Evolutionary conservation across 1,139 yeast species (phyloP).

Genomic region (Scheffersomyces insectosa): DNA sequence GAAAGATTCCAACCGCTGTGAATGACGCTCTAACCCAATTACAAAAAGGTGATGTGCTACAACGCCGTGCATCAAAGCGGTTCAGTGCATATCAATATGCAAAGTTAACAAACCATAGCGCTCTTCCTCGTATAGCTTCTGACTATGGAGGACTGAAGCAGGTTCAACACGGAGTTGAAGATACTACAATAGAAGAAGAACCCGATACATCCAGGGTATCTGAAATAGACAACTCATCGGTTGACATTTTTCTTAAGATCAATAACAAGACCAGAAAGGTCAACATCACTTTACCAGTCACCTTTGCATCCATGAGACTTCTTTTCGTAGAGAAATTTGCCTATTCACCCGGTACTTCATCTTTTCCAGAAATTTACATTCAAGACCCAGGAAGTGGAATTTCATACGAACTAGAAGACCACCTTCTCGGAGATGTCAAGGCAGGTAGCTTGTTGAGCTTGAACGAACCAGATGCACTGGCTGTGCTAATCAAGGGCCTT

Average conservation of each 20-base stretch:
- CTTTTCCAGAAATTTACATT: slow-evolving; percentile 81
- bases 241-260: slow-evolving; percentile 52
- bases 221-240: not conserved
- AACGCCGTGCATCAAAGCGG: slow-evolving; percentile 87
- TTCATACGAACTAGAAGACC: slow-evolving; percentile 81
- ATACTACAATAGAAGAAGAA: not conserved
- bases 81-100: slow-evolving; percentile 94
- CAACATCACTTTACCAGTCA: slow-evolving; percentile 47
- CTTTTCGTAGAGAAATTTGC: slow-evolving; percentile 87
- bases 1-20: slow-evolving; percentile 2
- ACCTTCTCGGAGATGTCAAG: slow-evolving; percentile 54
- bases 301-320: slow-evolving; percentile 66
- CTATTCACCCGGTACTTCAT: slow-evolving; percentile 68
- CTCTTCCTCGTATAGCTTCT: slow-evolving; percentile 10
- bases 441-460: slow-evolving; percentile 63
- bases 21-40: slow-evolving; percentile 69
- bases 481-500: slow-evolving; percentile 18
- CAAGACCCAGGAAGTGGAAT: slow-evolving; percentile 61
- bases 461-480: slow-evolving; percentile 35
- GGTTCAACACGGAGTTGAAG: not conserved
- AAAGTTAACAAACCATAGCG: slow-evolving; percentile 58
- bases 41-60: slow-evolving; percentile 78
- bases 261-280: slow-evolving; percentile 67
- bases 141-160: slow-evolving; percentile 4
- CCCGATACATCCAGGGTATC: not conserved